phyloP scores from a whole-genome alignment of 352 stramenopile genomes.

The Phytophthora macrochlamydospora region DNA sequence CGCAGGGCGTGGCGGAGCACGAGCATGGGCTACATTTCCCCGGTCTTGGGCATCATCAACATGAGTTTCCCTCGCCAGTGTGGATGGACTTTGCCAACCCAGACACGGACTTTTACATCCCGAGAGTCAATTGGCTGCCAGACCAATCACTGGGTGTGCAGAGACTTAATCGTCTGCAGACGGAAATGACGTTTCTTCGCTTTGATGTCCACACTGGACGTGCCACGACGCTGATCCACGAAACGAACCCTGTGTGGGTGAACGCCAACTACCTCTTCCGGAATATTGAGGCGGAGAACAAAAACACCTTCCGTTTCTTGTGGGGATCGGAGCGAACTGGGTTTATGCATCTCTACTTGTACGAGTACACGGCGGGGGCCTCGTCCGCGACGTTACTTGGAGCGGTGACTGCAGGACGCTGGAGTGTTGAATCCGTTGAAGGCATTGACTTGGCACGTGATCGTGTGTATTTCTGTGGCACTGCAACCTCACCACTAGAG shows the following conservation, averaged over 20 bases:
- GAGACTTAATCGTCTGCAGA: constrained; percentile 84
- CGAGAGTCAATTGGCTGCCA: constrained; percentile 93
- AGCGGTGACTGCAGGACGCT: constrained; percentile 67
- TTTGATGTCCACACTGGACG: constrained; percentile 82
- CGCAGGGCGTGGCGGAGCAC: constrained; percentile 15
- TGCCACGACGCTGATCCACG: constrained; percentile 81
- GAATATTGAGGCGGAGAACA: constrained; percentile 76
- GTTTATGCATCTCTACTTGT: constrained; percentile 97
- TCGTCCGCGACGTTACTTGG: constrained; percentile 50
- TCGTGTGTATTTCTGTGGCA: constrained; percentile 91
- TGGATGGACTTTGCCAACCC: constrained; percentile 75
- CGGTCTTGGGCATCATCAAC: not conserved
- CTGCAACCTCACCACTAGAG: constrained; percentile 88
- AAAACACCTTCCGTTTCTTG: constrained; percentile 93
- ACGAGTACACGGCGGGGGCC: constrained; percentile 80
- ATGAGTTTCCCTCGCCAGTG: constrained; percentile 47
- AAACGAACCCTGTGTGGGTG: constrained; percentile 93
- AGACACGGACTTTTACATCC: constrained; percentile 90
- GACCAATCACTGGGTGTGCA: constrained; percentile 94
- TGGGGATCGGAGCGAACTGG: constrained; percentile 94
- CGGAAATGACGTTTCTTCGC: constrained; percentile 67
- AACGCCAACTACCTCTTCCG: constrained; percentile 96
- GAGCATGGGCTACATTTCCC: constrained; percentile 14
- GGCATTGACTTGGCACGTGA: constrained; percentile 80
- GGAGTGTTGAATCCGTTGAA: constrained; percentile 85